Conservation (phyloP, 345 rosid genomes). For the Aegle marmelos region DNA sequence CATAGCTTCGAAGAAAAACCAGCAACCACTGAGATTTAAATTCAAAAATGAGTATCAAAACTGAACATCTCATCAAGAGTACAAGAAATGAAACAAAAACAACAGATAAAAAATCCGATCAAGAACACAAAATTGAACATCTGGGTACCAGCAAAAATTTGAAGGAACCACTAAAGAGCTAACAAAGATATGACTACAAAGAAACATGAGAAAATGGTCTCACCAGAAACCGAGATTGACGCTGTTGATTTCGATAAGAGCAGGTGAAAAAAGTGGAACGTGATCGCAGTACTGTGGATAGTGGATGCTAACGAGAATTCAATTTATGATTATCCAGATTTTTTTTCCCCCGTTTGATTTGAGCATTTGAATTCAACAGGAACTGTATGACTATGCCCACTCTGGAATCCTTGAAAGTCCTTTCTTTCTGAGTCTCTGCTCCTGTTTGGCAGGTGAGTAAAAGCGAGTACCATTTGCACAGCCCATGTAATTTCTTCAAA, state of each 20-base stretch:
- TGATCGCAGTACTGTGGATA: neutral
- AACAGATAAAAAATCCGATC: neutral
- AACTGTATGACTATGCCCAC: neutral
- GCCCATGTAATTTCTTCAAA: too few relatives aligned
- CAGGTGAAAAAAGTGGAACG: neutral
- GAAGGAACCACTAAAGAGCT: neutral
- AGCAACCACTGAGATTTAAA: neutral
- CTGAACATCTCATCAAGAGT: neutral
- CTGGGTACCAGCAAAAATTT: neutral
- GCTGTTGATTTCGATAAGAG: neutral
- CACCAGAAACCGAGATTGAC: conserved; percentile 2
- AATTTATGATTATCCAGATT: neutral
- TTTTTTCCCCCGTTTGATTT: neutral
- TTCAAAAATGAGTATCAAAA: neutral
- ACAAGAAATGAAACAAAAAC: neutral
- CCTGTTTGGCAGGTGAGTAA: too few relatives aligned
- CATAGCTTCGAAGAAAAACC: neutral
- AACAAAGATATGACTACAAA: neutral
- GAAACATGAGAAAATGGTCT: neutral
- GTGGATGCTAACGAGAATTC: neutral
- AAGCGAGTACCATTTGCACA: neutral
- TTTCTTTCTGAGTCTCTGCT: neutral
- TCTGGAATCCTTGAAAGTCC: neutral
- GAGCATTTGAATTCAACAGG: neutral
- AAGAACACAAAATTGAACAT: conserved; percentile 1